Conservation (phyloP, 1,139 yeast genomes). For the Lodderomyces elongisporus region DNA sequence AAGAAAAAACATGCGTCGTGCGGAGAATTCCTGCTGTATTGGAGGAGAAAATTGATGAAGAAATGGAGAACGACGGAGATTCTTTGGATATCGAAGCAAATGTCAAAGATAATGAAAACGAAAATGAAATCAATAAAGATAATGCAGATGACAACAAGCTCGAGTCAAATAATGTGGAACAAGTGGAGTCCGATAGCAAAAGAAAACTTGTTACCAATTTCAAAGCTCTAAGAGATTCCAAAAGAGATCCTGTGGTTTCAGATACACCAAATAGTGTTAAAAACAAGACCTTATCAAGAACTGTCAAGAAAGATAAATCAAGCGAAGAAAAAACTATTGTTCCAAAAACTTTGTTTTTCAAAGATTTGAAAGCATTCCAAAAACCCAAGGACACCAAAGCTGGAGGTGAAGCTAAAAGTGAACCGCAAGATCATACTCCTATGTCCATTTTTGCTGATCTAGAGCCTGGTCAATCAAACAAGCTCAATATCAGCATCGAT, state of each 20-base stretch:
- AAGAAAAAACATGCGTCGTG: conserved; percentile 53
- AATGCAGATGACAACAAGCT: too few relatives aligned
- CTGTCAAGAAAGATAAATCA: too few relatives aligned
- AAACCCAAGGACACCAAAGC: not conserved
- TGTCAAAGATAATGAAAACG: too few relatives aligned
- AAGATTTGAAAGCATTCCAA: not conserved
- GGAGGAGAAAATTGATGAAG: conserved; percentile 3
- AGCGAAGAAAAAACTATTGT: not conserved
- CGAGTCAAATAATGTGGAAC: not conserved
- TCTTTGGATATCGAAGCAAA: too few relatives aligned
- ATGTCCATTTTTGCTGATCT: not conserved
- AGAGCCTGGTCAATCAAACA: not conserved
- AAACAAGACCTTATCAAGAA: too few relatives aligned
- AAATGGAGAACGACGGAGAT: not conserved
- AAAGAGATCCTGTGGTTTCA: not conserved
- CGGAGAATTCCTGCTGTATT: conserved; percentile 13
- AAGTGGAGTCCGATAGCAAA: not conserved
- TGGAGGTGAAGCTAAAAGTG: too few relatives aligned
- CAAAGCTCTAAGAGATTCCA: not conserved
- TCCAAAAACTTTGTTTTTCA: not conserved
- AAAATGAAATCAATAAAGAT: too few relatives aligned
- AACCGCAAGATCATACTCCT: too few relatives aligned
- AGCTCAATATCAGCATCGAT: conserved; percentile 20
- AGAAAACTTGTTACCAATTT: not conserved
- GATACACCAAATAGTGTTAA: not conserved